These are phyloP conservation scores for Samsoniella hepiali DNA, from an alignment of 2,329 filamentous ascomycete genomes.

Conservation along the genomic window DNA sequence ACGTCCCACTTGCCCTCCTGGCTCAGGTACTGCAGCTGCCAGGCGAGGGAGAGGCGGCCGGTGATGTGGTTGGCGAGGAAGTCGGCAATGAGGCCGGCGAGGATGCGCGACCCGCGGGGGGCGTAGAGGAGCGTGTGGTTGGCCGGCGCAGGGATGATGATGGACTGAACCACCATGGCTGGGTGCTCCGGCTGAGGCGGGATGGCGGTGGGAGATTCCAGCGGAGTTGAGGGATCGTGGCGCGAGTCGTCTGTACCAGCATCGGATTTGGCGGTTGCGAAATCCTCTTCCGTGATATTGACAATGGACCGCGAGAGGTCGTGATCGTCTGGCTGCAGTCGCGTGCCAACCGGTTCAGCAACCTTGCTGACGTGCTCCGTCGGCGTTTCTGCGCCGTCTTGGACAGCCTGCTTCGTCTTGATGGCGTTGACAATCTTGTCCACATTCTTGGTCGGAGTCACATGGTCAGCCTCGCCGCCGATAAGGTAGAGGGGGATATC, in stretches of 20 bases:
- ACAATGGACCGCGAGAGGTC: constrained; percentile 46
- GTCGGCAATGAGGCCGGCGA: constrained; percentile 78
- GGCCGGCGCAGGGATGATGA: constrained; percentile 71
- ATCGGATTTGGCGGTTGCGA: constrained; percentile 27
- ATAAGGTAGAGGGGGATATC: constrained; percentile 73
- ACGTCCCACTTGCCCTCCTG: constrained; percentile 96
- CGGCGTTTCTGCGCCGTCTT: constrained; percentile 14
- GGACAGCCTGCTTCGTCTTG: constrained; percentile 18
- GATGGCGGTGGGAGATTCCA: constrained; percentile 39
- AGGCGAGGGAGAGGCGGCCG: constrained; percentile 73
- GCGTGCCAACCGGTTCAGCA: constrained; percentile 14
- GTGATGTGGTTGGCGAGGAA: constrained; percentile 77
- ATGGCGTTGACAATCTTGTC: constrained; percentile 58
- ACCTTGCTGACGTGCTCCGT: constrained; percentile 8
- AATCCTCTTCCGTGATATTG: constrained; percentile 38
- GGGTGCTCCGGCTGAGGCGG: constrained; percentile 49
- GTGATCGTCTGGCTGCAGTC: constrained; percentile 21
- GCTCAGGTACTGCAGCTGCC: constrained; percentile 87
- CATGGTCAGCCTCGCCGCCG: constrained; percentile 70
- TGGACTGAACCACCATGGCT: constrained; percentile 59
- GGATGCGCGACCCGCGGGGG: constrained; percentile 67
- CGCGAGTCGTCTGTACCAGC: constrained; percentile 33
- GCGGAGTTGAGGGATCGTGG: constrained; percentile 46
- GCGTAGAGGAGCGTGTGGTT: constrained; percentile 83
- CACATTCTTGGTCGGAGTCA: constrained; percentile 71